Conservation (phyloP, 805 yeast species). For the Kazachstania taianensis region DNA sequence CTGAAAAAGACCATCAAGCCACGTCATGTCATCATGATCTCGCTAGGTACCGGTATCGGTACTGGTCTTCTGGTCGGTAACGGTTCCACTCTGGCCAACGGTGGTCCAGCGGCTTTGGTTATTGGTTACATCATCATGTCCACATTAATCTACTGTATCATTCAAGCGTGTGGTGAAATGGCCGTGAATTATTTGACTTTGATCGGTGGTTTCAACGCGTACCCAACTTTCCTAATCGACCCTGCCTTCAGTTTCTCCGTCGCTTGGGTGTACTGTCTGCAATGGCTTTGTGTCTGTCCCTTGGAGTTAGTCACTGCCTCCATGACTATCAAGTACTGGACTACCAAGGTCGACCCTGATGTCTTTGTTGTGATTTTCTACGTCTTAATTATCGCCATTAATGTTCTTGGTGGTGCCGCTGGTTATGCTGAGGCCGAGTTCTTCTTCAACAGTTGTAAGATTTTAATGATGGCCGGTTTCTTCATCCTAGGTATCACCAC, state of each 20-base stretch:
- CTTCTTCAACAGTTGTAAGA: constrained; percentile 54
- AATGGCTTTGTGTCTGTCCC: constrained; percentile 54
- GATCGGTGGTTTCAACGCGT: constrained; percentile 55
- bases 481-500: constrained; percentile 41
- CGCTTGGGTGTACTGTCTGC: constrained; percentile 54
- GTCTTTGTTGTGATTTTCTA: constrained; percentile 47
- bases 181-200: constrained; percentile 49
- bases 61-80: constrained; percentile 57
- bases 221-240: constrained; percentile 46
- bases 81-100: constrained; percentile 37
- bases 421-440: constrained; percentile 58
- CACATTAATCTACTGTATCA: constrained; percentile 46
- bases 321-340: constrained; percentile 54
- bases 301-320: constrained; percentile 57
- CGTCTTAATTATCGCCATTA: constrained; percentile 35
- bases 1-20: constrained; percentile 28
- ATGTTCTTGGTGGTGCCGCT: constrained; percentile 41
- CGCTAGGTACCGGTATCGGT: constrained; percentile 80
- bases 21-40: constrained; percentile 60
- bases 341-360: constrained; percentile 42
- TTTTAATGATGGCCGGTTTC: constrained; percentile 50
- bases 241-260: constrained; percentile 49
- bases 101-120: constrained; percentile 41
- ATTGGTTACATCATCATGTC: constrained; percentile 52
- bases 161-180: constrained; percentile 57